phyloP scores from a whole-genome alignment of 108 stramenopile genomes.

The Fragilaria crotonensis region DNA sequence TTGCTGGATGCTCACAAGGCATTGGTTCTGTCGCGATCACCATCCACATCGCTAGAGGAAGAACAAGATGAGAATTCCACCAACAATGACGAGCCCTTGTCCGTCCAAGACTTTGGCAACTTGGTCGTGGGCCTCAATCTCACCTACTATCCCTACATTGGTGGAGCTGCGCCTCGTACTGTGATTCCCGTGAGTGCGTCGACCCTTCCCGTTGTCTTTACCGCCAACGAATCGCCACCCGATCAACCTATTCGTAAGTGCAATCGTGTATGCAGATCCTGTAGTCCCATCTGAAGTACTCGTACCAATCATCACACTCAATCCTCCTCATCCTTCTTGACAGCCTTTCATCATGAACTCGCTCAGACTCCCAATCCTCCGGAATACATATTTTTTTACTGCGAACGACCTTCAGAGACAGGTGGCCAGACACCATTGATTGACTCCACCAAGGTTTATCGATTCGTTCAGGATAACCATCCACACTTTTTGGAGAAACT shows the following conservation, averaged over 20 bases:
- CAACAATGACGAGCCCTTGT: too few relatives aligned
- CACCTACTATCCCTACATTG: slow-evolving; percentile 50
- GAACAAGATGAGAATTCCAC: too few relatives aligned
- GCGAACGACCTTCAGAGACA: slow-evolving; percentile 52
- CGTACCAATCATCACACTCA: background rate
- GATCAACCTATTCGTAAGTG: too few relatives aligned
- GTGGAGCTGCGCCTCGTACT: slow-evolving; percentile 59
- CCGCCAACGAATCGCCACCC: slow-evolving; percentile 50
- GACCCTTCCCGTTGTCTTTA: slow-evolving; percentile 59
- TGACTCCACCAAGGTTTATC: slow-evolving; percentile 63
- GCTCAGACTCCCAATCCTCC: slow-evolving; percentile 71
- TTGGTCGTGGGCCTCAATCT: slow-evolving; percentile 41
- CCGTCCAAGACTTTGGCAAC: slow-evolving; percentile 54
- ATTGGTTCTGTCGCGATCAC: slow-evolving; percentile 34
- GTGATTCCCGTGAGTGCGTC: slow-evolving; percentile 48
- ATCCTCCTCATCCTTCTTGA: slow-evolving; percentile 33
- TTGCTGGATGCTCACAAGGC: slow-evolving; percentile 61
- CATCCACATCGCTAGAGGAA: too few relatives aligned
- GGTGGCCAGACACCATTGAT: slow-evolving; percentile 82
- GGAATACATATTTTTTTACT: slow-evolving; percentile 69
- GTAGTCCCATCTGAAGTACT: background rate
- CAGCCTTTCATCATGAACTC: slow-evolving; percentile 83
- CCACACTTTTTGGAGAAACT: slow-evolving; percentile 60
- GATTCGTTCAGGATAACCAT: slow-evolving; percentile 34
- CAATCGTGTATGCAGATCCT: too few relatives aligned